These are phyloP conservation scores for Penicillium cosmopolitanum DNA, from an alignment of 495 filamentous ascomycete species.

Conservation along the genomic window DNA sequence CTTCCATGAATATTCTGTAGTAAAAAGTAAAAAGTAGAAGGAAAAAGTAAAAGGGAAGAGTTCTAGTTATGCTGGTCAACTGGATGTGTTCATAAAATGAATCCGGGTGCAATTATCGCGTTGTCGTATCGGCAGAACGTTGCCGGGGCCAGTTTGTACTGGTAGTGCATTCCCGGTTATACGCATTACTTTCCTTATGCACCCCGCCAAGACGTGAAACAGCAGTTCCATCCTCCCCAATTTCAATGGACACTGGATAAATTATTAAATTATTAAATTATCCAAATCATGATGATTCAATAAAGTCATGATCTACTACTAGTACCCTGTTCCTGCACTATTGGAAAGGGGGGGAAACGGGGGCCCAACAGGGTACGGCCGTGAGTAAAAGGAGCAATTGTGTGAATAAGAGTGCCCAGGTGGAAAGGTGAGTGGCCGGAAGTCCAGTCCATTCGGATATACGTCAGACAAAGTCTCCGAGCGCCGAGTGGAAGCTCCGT, in stretches of 20 bases:
- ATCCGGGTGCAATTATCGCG: neutral
- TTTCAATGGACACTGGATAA: neutral
- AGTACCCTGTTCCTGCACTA: too few species aligned
- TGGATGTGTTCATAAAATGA: neutral
- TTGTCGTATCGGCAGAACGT: conserved; percentile 19
- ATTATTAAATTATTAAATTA: too few species aligned
- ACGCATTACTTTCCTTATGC: conserved; percentile 15
- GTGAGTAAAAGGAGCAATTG: too few species aligned
- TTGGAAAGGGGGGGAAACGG: too few species aligned
- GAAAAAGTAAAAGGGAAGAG: neutral
- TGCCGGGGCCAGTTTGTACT: conserved; percentile 19
- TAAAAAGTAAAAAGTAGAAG: neutral
- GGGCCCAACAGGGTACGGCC: too few species aligned
- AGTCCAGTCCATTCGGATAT: conserved; percentile 28
- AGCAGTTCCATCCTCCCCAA: neutral
- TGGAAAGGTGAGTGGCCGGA: conserved; percentile 14
- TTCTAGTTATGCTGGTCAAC: neutral
- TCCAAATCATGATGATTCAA: neutral
- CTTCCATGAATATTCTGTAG: too few species aligned
- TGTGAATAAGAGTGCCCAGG: too few species aligned
- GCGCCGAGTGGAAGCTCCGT: conserved; percentile 26
- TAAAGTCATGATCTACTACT: neutral
- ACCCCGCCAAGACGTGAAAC: conserved; percentile 8
- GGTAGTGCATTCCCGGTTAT: conserved; percentile 5
- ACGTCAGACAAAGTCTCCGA: conserved; percentile 32